Evolutionary conservation across 139 green algal species (phyloP).

Genomic region (Asterochloris sp.): DNA sequence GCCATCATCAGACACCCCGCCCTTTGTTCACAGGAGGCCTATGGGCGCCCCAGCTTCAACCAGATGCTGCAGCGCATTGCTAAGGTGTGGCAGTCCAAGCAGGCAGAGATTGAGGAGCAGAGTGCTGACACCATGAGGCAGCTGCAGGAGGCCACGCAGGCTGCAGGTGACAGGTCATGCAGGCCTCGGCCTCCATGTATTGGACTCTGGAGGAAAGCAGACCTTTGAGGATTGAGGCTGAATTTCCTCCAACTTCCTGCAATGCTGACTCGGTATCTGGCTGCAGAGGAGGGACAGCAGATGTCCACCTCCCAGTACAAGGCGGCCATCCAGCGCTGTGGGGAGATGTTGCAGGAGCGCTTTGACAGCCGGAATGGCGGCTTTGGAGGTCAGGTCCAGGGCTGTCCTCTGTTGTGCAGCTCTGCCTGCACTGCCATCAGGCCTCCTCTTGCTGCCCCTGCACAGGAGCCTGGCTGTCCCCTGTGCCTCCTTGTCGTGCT

Average conservation of each 20-base stretch:
- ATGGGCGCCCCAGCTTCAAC: slow-evolving; percentile 66
- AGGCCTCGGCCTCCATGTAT: too few relatives aligned
- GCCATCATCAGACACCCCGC: not conserved
- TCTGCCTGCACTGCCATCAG: too few relatives aligned
- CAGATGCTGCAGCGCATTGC: slow-evolving; percentile 66
- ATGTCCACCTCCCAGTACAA: not conserved
- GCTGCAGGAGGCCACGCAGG: slow-evolving; percentile 37
- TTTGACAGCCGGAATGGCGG: slow-evolving; percentile 71
- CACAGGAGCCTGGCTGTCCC: too few relatives aligned
- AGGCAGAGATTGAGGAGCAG: slow-evolving; percentile 36
- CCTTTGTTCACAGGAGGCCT: slow-evolving; percentile 31
- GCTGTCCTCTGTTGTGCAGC: too few relatives aligned
- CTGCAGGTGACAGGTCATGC: slow-evolving; percentile 3
- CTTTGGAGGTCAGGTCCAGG: slow-evolving; percentile 49
- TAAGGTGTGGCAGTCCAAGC: slow-evolving; percentile 35
- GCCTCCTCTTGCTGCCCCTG: too few relatives aligned
- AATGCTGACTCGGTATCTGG: not conserved
- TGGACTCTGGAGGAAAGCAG: too few relatives aligned
- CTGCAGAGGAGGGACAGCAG: not conserved
- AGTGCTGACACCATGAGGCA: slow-evolving; percentile 46
- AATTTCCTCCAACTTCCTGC: too few relatives aligned
- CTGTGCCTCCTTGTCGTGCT: too few relatives aligned
- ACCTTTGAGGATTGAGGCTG: too few relatives aligned
- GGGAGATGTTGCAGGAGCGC: slow-evolving; percentile 29
- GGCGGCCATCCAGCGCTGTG: slow-evolving; percentile 35